These are phyloP conservation scores for Leptographium procerum DNA, from an alignment of 2,329 filamentous ascomycete genomes.

Conservation along the genomic window DNA sequence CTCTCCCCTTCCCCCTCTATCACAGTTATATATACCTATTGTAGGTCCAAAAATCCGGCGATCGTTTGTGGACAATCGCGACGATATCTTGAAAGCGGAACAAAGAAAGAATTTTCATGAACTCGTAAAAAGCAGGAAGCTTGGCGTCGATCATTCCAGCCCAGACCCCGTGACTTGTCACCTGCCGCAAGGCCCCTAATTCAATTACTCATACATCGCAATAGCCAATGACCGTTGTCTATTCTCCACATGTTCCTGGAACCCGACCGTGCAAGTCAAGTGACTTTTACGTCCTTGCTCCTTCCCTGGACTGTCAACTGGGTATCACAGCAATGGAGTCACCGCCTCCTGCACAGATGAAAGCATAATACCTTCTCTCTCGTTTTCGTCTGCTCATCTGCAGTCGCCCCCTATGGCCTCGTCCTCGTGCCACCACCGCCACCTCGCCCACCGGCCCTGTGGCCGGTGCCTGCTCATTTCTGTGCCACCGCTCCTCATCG, in stretches of 20 bases:
- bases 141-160: neutral
- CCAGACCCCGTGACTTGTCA: neutral
- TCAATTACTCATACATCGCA: neutral
- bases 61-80: too few relatives aligned
- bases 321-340: neutral
- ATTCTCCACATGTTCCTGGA: neutral
- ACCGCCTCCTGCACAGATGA: neutral
- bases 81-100: too few relatives aligned
- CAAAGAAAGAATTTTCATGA: too few relatives aligned
- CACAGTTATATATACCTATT: too few relatives aligned
- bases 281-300: neutral
- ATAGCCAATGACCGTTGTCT: neutral
- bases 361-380: neutral
- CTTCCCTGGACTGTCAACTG: neutral
- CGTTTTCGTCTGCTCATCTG: too few relatives aligned
- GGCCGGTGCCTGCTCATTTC: neutral
- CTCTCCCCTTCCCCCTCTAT: too few relatives aligned
- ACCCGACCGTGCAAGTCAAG: neutral
- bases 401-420: neutral
- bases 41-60: too few relatives aligned
- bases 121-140: too few relatives aligned
- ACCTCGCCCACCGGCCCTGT: neutral
- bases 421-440: neutral
- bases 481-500: neutral
- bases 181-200: neutral